Conservation (phyloP, 208 protist species). For the Lotmaria passim region DNA sequence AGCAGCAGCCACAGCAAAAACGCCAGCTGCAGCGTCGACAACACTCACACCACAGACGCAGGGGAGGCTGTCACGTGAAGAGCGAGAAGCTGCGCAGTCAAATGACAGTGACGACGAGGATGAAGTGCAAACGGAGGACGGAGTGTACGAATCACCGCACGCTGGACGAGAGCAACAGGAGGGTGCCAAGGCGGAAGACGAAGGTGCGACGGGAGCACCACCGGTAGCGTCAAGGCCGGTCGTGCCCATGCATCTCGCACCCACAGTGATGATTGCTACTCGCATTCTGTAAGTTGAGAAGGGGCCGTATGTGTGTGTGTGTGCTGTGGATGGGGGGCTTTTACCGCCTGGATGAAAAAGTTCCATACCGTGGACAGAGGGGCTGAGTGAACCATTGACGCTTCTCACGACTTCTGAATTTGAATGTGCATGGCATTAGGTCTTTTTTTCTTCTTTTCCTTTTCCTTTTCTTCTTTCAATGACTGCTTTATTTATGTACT, state of each 20-base stretch:
- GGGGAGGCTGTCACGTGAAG: too few species aligned
- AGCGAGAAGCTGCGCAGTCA: slow-evolving; percentile 12
- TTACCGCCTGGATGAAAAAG: too few species aligned
- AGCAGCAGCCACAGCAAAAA: neutral
- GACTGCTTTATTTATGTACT: slow-evolving; percentile 5
- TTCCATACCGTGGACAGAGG: too few species aligned
- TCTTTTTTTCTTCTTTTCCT: neutral
- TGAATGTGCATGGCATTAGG: too few species aligned
- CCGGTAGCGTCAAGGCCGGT: neutral
- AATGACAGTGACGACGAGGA: too few species aligned
- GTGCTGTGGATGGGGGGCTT: neutral
- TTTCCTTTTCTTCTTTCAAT: neutral
- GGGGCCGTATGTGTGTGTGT: neutral
- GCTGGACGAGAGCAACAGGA: slow-evolving; percentile 5
- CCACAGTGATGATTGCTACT: slow-evolving; percentile 54
- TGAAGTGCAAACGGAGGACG: too few species aligned
- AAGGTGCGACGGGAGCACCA: too few species aligned
- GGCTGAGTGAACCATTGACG: too few species aligned
- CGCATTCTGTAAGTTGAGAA: slow-evolving; percentile 44
- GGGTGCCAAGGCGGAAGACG: slow-evolving; percentile 4
- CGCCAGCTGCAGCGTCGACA: neutral
- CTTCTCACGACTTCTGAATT: too few species aligned
- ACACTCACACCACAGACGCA: neutral
- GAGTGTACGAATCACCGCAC: too few species aligned
- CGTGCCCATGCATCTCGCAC: slow-evolving; percentile 13